phyloP scores from a whole-genome alignment of 208 protist species.

The Leishmania mexicana region DNA sequence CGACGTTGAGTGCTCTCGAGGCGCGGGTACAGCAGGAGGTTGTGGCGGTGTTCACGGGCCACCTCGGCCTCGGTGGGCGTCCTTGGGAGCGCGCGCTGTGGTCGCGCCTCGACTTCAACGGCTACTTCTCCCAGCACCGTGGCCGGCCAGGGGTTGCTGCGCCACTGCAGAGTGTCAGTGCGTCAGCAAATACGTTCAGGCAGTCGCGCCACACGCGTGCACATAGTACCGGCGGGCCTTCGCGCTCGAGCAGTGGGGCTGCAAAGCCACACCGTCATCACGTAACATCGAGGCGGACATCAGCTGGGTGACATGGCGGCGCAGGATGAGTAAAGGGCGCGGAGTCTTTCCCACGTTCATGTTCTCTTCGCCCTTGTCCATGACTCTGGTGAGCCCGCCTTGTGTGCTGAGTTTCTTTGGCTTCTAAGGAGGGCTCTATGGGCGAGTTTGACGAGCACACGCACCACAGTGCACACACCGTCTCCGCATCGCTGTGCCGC shows the following conservation, averaged over 20 bases:
- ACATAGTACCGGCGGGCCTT: slow-evolving; percentile 2
- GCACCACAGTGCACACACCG: background rate
- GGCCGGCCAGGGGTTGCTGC: background rate
- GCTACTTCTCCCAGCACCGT: slow-evolving; percentile 52
- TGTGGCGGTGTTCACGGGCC: slow-evolving; percentile 55
- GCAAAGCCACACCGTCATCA: slow-evolving; percentile 8
- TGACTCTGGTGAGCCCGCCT: background rate
- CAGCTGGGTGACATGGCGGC: background rate
- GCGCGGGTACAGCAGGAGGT: slow-evolving; percentile 70
- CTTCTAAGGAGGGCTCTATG: background rate
- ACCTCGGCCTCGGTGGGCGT: slow-evolving; percentile 58
- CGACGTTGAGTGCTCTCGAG: slow-evolving; percentile 67
- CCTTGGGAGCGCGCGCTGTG: slow-evolving; percentile 70
- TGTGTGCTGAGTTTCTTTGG: background rate
- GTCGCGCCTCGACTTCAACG: slow-evolving; percentile 82
- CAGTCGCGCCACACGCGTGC: slow-evolving; percentile 1
- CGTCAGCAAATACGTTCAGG: background rate
- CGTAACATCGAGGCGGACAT: background rate
- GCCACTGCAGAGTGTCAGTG: slow-evolving; percentile 2
- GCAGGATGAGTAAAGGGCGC: background rate
- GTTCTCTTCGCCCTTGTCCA: background rate
- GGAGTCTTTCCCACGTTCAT: background rate
- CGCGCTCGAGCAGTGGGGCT: background rate
- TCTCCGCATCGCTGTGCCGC: background rate
- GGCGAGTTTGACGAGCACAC: background rate